A percentile compares a stretch with the other conserved stretches of the same genome.
These are phyloP conservation scores for Dimocarpus longan DNA, from an alignment of 345 rosid genomes.

Conservation along the genomic window DNA sequence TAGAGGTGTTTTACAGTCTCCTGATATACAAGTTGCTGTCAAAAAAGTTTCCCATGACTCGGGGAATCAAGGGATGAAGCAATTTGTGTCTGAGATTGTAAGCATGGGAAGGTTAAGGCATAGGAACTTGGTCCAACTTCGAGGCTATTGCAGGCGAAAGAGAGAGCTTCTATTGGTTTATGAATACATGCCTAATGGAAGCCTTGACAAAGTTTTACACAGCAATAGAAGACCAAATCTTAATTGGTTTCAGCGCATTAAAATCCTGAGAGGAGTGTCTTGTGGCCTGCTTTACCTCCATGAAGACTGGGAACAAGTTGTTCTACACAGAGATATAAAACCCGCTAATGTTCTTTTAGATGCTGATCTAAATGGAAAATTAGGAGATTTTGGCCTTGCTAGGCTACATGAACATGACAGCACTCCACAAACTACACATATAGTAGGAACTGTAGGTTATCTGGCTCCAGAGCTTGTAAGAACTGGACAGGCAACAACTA, in stretches of 20 bases:
- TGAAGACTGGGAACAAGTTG: constrained; percentile 48
- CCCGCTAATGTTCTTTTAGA: constrained; percentile 44
- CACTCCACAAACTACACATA: constrained; percentile 26
- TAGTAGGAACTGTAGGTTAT: constrained; percentile 52
- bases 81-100: constrained; percentile 23
- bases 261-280: constrained; percentile 36
- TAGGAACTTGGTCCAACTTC: constrained; percentile 43
- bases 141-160: constrained; percentile 41
- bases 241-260: constrained; percentile 42
- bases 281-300: constrained; percentile 40
- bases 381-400: constrained; percentile 50
- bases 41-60: constrained; percentile 55
- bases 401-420: constrained; percentile 41
- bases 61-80: constrained; percentile 49
- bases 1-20: constrained; percentile 46
- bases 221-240: constrained; percentile 15
- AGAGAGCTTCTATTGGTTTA: constrained; percentile 49
- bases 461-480: constrained; percentile 46
- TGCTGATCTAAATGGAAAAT: constrained; percentile 35
- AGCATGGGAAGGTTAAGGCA: constrained; percentile 40
- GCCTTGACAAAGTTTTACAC: constrained; percentile 42
- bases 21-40: constrained; percentile 55
- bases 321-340: constrained; percentile 51
- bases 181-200: constrained; percentile 56
- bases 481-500: constrained; percentile 43